These are phyloP conservation scores for Stylonectria norvegica DNA, from an alignment of 2,329 filamentous ascomycete species.

Conservation along the genomic window DNA sequence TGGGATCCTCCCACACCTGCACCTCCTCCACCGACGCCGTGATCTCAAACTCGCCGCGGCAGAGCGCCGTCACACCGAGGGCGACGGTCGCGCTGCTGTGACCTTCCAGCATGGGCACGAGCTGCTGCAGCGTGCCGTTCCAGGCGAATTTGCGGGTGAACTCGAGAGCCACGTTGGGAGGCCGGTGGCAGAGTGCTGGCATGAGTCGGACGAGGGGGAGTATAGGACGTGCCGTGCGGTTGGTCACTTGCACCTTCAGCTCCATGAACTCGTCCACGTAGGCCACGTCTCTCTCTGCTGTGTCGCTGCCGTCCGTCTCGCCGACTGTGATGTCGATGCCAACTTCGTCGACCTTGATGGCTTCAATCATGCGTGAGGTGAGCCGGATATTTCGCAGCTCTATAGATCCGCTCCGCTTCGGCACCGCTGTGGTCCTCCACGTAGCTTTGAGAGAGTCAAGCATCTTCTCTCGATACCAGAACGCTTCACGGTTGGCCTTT, in stretches of 20 bases:
- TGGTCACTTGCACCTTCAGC: conserved; percentile 68
- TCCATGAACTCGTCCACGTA: conserved; percentile 58
- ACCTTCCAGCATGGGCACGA: conserved; percentile 60
- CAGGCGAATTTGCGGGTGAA: conserved; percentile 78
- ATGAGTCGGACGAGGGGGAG: conserved; percentile 71
- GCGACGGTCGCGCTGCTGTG: conserved; percentile 58
- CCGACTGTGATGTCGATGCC: conserved; percentile 61
- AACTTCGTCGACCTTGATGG: conserved; percentile 76
- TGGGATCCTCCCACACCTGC: conserved; percentile 45
- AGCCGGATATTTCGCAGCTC: conserved; percentile 75
- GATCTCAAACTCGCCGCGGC: conserved; percentile 78
- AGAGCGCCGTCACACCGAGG: conserved; percentile 71
- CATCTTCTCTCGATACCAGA: conserved; percentile 86
- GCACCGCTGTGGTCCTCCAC: conserved; percentile 60
- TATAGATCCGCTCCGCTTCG: conserved; percentile 60
- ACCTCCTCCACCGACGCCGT: conserved; percentile 79
- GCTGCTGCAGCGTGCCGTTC: conserved; percentile 79
- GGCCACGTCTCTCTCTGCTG: conserved; percentile 22
- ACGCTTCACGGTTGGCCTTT: conserved; percentile 72
- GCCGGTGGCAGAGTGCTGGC: conserved; percentile 71
- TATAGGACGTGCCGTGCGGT: conserved; percentile 66
- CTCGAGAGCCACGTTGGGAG: conserved; percentile 70
- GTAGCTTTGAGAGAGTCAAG: conserved; percentile 66
- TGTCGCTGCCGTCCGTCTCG: conserved; percentile 22
- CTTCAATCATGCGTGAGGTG: conserved; percentile 75